Conservation (phyloP, 306 rosid species). For the Castanea sativa region DNA sequence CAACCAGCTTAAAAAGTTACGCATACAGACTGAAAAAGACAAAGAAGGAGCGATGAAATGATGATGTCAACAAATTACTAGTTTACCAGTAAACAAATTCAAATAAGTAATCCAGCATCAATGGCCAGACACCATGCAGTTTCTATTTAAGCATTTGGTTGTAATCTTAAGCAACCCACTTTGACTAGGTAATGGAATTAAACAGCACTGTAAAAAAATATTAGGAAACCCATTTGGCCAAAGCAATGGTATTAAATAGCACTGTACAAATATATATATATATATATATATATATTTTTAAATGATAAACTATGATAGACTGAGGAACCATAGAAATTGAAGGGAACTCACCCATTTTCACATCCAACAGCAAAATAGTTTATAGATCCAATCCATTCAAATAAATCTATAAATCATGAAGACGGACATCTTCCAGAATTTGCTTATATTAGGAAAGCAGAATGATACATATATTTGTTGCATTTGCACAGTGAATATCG, state of each 20-base stretch:
- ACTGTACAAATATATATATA: too few species aligned
- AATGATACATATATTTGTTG: neutral
- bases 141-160: neutral
- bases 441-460: neutral
- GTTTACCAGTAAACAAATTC: neutral
- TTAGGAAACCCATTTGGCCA: too few species aligned
- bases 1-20: too few species aligned
- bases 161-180: too few species aligned
- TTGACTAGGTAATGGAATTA: too few species aligned
- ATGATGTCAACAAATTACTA: too few species aligned
- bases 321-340: neutral
- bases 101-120: neutral
- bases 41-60: too few species aligned
- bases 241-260: too few species aligned
- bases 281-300: too few species aligned
- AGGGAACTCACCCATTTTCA: neutral
- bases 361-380: neutral
- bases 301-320: neutral
- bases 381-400: neutral
- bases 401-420: neutral
- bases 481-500: neutral
- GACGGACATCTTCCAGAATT: neutral
- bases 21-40: too few species aligned
- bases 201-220: too few species aligned
- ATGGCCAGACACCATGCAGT: neutral